Conservation (phyloP, 2,329 filamentous ascomycete genomes). For the Penicillium polonicum region DNA sequence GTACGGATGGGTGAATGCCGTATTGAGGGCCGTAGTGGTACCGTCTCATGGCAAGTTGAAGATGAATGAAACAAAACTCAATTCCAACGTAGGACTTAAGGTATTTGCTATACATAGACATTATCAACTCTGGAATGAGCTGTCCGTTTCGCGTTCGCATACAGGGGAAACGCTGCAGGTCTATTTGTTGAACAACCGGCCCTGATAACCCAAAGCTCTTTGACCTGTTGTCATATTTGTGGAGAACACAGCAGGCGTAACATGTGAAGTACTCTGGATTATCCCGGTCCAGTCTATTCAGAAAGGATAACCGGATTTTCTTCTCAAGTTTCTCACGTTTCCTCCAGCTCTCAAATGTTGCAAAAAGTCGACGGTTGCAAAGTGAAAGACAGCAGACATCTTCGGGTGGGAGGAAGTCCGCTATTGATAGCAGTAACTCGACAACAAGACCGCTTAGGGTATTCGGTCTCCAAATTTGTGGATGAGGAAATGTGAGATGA, state of each 20-base stretch:
- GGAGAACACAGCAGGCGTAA: slow-evolving; percentile 10
- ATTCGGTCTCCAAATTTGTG: neutral
- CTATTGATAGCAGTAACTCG: slow-evolving; percentile 7
- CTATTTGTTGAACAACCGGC: neutral
- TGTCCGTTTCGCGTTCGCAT: neutral
- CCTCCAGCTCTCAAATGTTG: neutral
- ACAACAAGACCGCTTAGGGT: neutral
- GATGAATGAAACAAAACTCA: slow-evolving; percentile 8
- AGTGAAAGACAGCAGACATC: slow-evolving; percentile 7
- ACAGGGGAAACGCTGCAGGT: neutral
- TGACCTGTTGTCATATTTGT: slow-evolving; percentile 5
- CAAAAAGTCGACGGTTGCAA: slow-evolving; percentile 8
- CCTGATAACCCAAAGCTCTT: neutral
- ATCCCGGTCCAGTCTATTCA: slow-evolving; percentile 14
- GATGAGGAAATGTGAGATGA: too few relatives aligned
- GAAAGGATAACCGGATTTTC: neutral
- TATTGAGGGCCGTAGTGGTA: slow-evolving; percentile 3
- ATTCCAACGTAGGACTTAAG: too few relatives aligned
- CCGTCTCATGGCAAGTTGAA: slow-evolving; percentile 14
- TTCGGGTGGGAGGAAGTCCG: neutral
- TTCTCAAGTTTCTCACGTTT: neutral
- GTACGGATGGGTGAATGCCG: slow-evolving; percentile 8
- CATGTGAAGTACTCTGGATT: slow-evolving; percentile 12
- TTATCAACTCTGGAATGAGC: neutral
- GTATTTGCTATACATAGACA: neutral